phyloP scores from a whole-genome alignment of 2,329 filamentous ascomycete genomes.

The Zymoseptoria pseudotritici region DNA sequence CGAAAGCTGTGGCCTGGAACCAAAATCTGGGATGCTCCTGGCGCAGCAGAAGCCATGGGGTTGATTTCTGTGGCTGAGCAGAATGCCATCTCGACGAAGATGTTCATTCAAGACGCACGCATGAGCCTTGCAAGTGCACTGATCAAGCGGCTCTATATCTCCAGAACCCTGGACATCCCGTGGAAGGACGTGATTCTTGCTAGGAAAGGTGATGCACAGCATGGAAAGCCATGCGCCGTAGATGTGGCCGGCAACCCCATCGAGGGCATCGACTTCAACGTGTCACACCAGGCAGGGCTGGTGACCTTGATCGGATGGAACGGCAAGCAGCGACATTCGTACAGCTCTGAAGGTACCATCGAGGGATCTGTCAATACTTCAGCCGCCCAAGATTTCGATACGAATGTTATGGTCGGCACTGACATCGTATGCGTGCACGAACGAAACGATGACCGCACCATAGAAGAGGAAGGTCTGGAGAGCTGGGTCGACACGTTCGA shows the following conservation, averaged over 20 bases:
- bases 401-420: slow-evolving; percentile 53
- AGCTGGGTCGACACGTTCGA: slow-evolving; percentile 64
- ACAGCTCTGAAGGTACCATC: slow-evolving; percentile 21
- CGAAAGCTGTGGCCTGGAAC: slow-evolving; percentile 40
- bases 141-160: slow-evolving; percentile 64
- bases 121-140: slow-evolving; percentile 66
- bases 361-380: slow-evolving; percentile 19
- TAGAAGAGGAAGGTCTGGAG: slow-evolving; percentile 56
- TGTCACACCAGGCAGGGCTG: slow-evolving; percentile 70
- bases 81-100: slow-evolving; percentile 49
- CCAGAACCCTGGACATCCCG: slow-evolving; percentile 49
- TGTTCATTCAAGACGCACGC: slow-evolving; percentile 54
- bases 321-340: slow-evolving; percentile 21
- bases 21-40: slow-evolving; percentile 35
- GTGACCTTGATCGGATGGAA: slow-evolving; percentile 57
- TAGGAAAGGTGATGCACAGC: slow-evolving; percentile 45
- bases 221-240: slow-evolving; percentile 47
- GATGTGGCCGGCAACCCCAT: slow-evolving; percentile 32
- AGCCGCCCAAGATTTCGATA: slow-evolving; percentile 14
- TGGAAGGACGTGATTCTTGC: slow-evolving; percentile 55
- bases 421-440: slow-evolving; percentile 72
- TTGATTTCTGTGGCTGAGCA: slow-evolving; percentile 48
- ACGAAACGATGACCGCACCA: slow-evolving; percentile 53
- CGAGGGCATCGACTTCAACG: slow-evolving; percentile 59
- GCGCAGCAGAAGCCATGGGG: slow-evolving; percentile 36